phyloP scores from a whole-genome alignment of 2,329 filamentous ascomycete species.

The Paecilomyces formosus region DNA sequence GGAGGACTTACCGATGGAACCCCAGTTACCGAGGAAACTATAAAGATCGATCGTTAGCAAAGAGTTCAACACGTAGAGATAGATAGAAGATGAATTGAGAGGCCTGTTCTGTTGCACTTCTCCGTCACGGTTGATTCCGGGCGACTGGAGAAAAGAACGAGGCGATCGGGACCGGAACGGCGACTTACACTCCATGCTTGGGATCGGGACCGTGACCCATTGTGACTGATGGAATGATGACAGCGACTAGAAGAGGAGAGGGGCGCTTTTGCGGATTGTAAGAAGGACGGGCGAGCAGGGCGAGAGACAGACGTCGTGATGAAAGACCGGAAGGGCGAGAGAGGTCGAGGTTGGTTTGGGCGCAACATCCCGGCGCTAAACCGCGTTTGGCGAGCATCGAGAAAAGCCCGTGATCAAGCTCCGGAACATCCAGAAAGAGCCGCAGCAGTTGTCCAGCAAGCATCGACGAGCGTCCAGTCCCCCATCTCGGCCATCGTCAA shows the following conservation, averaged over 20 bases:
- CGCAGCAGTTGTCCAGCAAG: conserved; percentile 5
- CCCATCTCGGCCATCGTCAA: conserved; percentile 2
- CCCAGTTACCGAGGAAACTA: conserved; percentile 71
- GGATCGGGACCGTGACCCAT: conserved; percentile 31
- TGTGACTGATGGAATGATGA: conserved; percentile 16
- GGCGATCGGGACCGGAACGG: background rate
- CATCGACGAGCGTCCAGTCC: background rate
- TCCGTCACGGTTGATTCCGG: background rate
- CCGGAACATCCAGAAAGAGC: conserved; percentile 2
- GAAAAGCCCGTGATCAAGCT: conserved; percentile 33
- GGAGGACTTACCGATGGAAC: conserved; percentile 59
- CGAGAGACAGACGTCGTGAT: background rate
- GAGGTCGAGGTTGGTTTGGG: conserved; percentile 20
- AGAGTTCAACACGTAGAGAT: background rate
- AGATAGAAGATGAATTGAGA: background rate
- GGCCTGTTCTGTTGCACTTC: background rate
- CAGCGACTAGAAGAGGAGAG: conserved; percentile 9
- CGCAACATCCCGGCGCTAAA: conserved; percentile 21
- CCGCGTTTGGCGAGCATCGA: conserved; percentile 22
- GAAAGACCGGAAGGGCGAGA: conserved; percentile 11
- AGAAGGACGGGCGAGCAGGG: background rate
- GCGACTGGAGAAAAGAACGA: background rate
- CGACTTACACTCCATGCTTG: conserved; percentile 39
- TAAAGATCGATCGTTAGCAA: conserved; percentile 18
- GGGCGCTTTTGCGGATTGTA: background rate